Base-by-base conservation (phyloP, 139 green algal genomes). In the Bryopsis sp. region DNA sequence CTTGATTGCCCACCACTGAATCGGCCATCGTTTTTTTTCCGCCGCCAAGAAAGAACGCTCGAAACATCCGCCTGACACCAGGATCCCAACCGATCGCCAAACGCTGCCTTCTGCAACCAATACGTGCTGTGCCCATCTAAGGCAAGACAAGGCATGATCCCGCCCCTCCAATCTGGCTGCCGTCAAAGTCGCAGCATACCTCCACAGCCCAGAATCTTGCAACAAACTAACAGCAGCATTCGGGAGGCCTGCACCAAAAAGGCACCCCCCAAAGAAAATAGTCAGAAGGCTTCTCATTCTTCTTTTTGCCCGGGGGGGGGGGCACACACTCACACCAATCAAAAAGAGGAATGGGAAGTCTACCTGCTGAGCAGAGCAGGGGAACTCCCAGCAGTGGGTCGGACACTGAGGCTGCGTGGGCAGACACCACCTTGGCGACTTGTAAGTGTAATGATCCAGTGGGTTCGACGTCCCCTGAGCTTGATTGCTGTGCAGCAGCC, bases 351-450 rank as follows among this genome's bases (percentile, higher is more conserved):
- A 54, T 26, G 43, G 43, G 19, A 11, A 54, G 26, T 15, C 57
- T 60, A 71, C 84, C 86, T 29, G 82, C 85, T 15, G 88, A 83
- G 73, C 79, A 87, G 39, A 91, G 82, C 39, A 95, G 79, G 15
- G 88, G 86, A 36, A 92, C 85, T 0, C 79, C 83, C 47, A 95
- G 79, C 73, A 93, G 77, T n/a, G 71, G 64, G 65, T 95, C 89
- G 0, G 88, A 88, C 36, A 88, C 69, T 7, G 47, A 74, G n/a
- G 85, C 79, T 15, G 86, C 85, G 59, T 93, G 88, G 1, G 88
- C 88, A 0, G 85, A 75, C 26, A 92, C 79, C 11, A 95, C 84
- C 68, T 90, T 92, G 63, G 82, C 81, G 0, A 79, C 84, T 75
- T 93, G 80, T 28, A 73, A 62, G 69, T 84, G 74, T 31, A 84